Evolutionary conservation across 176 grass and related monocot genomes (phyloP), one percentile per base, ranked within the genome.

Genomic region (Avena atlantica): DNA sequence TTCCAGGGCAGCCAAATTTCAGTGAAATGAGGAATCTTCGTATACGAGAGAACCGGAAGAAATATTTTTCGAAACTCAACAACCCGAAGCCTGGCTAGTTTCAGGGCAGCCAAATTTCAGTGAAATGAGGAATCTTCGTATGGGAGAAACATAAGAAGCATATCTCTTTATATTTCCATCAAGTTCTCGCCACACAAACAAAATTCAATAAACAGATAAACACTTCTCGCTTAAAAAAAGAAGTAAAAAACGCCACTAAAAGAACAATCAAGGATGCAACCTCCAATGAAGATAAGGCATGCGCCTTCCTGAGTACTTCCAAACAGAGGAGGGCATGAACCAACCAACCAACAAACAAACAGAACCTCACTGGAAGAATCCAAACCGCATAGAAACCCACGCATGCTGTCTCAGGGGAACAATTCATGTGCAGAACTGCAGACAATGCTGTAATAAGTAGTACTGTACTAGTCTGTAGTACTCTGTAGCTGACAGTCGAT

Each of bases 341-440:
- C 24, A 66, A 66, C 62, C 57, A 60, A 60, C 58, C 27, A 67
- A 67, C 64, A 31, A 66, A 83, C 29, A 74, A 48, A 34, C 62
- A 73, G 53, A 72, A 21, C n/a, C 76, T 57, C 73, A 4, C 49
- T 29, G 14, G 84, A 90, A 90, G 85, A 79, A 78, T 74, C 89
- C 89, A 90, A 90, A 49, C 66, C 47, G 84, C 84, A 74, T 80
- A 58, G 84, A 90, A 90, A 90, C 74, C 85, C 85, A 90, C 74
- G 84, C 80, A 36, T 53, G 84, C 15, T 83, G 64, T 73, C 29
- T 42, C 74, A 74, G 69, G 81, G 64, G 84, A 65, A 66, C 84
- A 86, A 25, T 75, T 81, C 84, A 59, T 70, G 72, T 48, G 51
- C 66, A 70, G 31, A 19, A 19, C 64, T 67, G 71, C 68, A 59